Evolutionary conservation across 768 basidiomycete genomes (phyloP), one percentile per base, ranked within the genome.

Genomic region (Solioccasus polychromus): DNA sequence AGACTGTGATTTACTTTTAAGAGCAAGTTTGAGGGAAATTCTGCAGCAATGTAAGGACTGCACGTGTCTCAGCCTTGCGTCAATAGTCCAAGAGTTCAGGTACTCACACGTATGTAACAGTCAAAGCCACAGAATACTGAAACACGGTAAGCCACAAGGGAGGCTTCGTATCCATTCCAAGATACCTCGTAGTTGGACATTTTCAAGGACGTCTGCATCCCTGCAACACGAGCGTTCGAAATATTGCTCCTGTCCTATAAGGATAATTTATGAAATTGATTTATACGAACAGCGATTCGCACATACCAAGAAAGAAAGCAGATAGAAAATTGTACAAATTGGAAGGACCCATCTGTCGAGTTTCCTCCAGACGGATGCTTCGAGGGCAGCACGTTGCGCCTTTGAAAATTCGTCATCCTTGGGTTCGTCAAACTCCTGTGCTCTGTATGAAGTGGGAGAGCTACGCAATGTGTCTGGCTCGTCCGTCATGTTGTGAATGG

Each of bases 221-320:
- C 82, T 9, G 80, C 82, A 6, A 82, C 71, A n/a, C 75, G 71
- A 32, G 80, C 82, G 49, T 82, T 83, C 23, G 73, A 74, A 30
- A 82, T 66, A 52, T 82, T 80, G 35, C 54, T 66, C 18, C 59
- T 54, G 41, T 76, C 43, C 78, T 65, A 50, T 20, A 12, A 19
- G 26, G 11, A 15, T 9, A 38, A 24, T 17, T 12, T 48, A 34
- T 39, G 37, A 2, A 10, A 17, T 39, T 26, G 22, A 17, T 10
- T 23, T 1, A 38, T 7, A 3, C 18, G 25, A 22, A 14, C 26
- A 8, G 30, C 14, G n/a, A 10, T 11, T 10, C 29, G 45, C 18
- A 39, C 78, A 50, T 44, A 80, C 79, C 61, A 80, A 48, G 58
- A 80, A 79, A 28, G 77, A 77, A 15, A 79, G 63, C 12, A 79